Evolutionary conservation across 2,329 filamentous ascomycete species (phyloP), one percentile per base, ranked within the genome.

Genomic region (Parastagonospora nodorum): DNA sequence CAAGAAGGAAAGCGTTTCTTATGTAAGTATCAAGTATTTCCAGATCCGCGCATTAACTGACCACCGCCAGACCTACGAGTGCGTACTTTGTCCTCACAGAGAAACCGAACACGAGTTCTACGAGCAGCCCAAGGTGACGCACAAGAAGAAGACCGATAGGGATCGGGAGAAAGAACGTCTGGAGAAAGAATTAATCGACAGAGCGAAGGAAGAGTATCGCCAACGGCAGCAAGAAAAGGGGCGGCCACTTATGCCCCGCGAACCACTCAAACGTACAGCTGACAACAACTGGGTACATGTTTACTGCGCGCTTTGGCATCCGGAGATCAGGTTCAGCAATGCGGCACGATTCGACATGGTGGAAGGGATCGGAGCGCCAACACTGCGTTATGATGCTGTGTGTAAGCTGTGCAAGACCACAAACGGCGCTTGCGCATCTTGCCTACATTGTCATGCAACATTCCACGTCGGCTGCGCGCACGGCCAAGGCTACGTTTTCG

Each of bases 211-310:
- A n/a, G 87, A 87, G 48, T 96, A 96, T 72, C 85, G 85, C 35
- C 88, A 88, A 69, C 87, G 85, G 67, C 93, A 99, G 74, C 85
- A 90, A 67, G 88, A 93, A 53, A 85, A 88, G 64, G 91, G 92
- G 61, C 88, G 92, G 41, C 93, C 94, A 1, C 75, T 88, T 31
- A 84, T 90, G 58, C 94, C 94, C 24, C 85, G 94, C 41, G 94
- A 97, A 71, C 88, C 94, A 3, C 79, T 99, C 56, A 99, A 99
- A 76, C 86, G 90, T 42, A 99, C 94, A 0, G 90, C 89, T 4
- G 92, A 95, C 70, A 97, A 97, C 76, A 97, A 97, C 68, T 99
- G 94, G 94, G 90, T 97, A 12, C 94, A 99, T 71, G 91, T 97
- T 27, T 88, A 88, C 32, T 99, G 94, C 68, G 92, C 94, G 1